Base-by-base conservation (phyloP, 1,284 basidiomycete species). In the Fistulina hepatica region DNA sequence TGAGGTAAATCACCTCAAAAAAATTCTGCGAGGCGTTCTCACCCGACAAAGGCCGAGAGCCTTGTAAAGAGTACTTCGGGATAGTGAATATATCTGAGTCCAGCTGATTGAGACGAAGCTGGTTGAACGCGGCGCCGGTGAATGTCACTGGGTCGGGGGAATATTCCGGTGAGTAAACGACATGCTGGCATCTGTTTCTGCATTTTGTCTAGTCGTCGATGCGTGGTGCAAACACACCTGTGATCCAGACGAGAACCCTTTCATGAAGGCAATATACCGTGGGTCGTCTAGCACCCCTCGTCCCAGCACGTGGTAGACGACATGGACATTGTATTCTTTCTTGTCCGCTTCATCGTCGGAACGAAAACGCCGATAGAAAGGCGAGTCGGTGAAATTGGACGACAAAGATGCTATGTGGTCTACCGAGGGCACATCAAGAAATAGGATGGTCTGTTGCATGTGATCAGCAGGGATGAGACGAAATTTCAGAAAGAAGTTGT, bases 51-150 rank as follows among this genome's bases (percentile, higher is more conserved):
- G 72, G 52, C 5, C 52, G 47, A 13, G 15, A 16, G 15, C 10
- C 28, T 3, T 11, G 15, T 26, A 69, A 48, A 1, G 54, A 61
- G 50, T 70, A 77, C 39, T 76, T 65, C 1, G 81, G 82, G 5
- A 84, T 51, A 1, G 73, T 71, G 63, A 95, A 97, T 49, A 93
- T 73, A 2, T 71, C 55, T 0, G 67, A 45, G 50, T 95, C 85
- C 22, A 95, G 62, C 40, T 78, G 62, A 44, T 75, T 76, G 5
- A 95, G 66, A 30, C 76, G 71, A 13, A 89, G 64, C 37, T 84
- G 79, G 42, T 76, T 74, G 48, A 75, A 76, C 2, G 81, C 80
- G 7, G 80, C 73, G 16, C 77, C 81, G 1, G 77, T 81, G 52
- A 88, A 93, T 11, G 78, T 77, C 17, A 86, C 64, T 4, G 70